Conservation (phyloP, 345 rosid species). For the Camelina hispida region DNA sequence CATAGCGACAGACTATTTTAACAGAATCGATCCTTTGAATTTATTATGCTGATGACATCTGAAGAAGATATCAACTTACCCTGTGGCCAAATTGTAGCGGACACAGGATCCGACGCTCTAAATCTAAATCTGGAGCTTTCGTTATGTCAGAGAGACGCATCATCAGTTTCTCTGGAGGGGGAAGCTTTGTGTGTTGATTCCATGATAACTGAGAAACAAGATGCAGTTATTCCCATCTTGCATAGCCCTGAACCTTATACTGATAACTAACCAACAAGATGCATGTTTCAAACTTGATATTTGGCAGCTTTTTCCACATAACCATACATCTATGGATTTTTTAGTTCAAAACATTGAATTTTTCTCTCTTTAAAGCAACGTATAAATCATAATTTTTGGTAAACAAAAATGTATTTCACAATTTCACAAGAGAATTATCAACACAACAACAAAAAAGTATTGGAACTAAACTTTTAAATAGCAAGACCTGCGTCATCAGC, state of each 20-base stretch:
- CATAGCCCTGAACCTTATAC: too few species aligned
- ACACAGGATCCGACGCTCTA: not conserved
- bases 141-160: not conserved
- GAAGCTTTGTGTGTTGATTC: not conserved
- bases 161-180: not conserved
- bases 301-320: too few species aligned
- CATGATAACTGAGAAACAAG: not conserved
- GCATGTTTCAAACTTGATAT: too few species aligned
- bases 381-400: not conserved
- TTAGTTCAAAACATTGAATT: not conserved
- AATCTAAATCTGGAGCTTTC: conserved; percentile 17
- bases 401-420: conserved; percentile 19
- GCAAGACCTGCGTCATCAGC: conserved; percentile 18
- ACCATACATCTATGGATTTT: too few species aligned
- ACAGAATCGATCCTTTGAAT: not conserved
- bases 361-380: not conserved
- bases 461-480: not conserved
- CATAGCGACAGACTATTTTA: too few species aligned
- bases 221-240: not conserved
- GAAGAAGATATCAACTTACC: not conserved
- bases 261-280: too few species aligned
- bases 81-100: not conserved
- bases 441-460: not conserved
- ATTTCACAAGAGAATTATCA: conserved; percentile 16
- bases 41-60: conserved; percentile 8